Base-by-base conservation (phyloP, 1,139 yeast species). In the Kodamaea ohmeri region DNA sequence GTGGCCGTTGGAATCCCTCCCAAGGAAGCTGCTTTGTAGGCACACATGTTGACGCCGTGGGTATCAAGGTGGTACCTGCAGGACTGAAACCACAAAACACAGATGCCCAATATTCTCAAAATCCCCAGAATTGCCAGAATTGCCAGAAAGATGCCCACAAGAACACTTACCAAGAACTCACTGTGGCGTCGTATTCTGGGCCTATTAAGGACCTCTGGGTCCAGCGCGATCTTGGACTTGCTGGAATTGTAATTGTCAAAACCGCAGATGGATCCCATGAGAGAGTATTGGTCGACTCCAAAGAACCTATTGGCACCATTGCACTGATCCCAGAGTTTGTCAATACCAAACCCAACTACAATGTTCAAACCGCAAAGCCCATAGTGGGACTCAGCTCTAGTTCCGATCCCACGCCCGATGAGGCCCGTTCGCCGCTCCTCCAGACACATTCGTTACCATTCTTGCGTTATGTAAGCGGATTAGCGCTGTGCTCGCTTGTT, bases 141-240 rank as follows among this genome's bases (percentile, higher is more conserved):
- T n/a, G n/a, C n/a, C n/a, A n/a, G n/a, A n/a, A n/a, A n/a, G n/a
- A n/a, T n/a, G n/a, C n/a, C 36, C 25, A 27, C 6, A 11, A 32
- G 3, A n/a, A 16, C 15, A 74, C 73, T 4, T 71, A 67, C 46
- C 70, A 67, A 37, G 49, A 65, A 28, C 57, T 71, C 22, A 75
- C 73, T 1, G 73, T 70, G 12, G 72, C 74, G 1, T 65, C 66
- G 1, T 71, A 71, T 47, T 63, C 69, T 4, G 73, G 74, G 6
- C 56, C 67, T 3, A 56, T 67, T 42, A 58, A 55, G 9, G 51
- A 53, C 16, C 47, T 61, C 2, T 67, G 74, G 72, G 58, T 67
- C 52, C 73, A 69, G 46, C 53, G 76, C 45, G 76, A 71, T 48
- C 64, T 71, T 42, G 76, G 73, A 5, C 49, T 71, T 37, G 76